Percentiles rank a stretch among this genome's conserved stretches.
Evolutionary conservation across 2,329 filamentous ascomycete genomes (phyloP).

Genomic region (Colletotrichum viniferum): DNA sequence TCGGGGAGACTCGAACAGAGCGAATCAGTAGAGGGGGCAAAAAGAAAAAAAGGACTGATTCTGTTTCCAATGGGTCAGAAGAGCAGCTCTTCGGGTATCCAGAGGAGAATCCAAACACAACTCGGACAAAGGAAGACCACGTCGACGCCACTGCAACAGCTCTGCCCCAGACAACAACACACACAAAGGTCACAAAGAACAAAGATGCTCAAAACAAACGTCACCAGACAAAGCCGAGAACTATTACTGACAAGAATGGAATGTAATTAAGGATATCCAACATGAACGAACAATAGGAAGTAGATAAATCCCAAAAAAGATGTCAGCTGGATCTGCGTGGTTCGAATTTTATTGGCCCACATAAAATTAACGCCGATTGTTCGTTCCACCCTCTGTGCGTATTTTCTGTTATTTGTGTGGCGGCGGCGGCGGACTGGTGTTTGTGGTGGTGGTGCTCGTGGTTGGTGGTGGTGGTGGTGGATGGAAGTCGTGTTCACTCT

Average conservation of each 20-base stretch:
- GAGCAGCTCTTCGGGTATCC: not conserved
- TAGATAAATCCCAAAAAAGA: not conserved
- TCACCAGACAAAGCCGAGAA: too few species aligned
- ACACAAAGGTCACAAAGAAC: not conserved
- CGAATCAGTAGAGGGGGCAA: too few species aligned
- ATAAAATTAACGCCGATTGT: not conserved
- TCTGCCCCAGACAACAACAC: not conserved
- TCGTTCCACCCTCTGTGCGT: not conserved
- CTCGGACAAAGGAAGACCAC: not conserved
- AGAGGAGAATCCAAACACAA: not conserved
- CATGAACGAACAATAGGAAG: not conserved
- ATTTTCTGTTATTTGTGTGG: not conserved
- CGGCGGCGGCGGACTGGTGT: not conserved
- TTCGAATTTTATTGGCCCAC: slow-evolving; percentile 18
- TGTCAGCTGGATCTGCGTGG: not conserved
- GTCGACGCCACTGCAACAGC: too few species aligned
- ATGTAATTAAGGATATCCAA: not conserved
- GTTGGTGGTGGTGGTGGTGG: not conserved
- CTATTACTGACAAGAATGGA: not conserved
- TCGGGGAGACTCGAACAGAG: not conserved
- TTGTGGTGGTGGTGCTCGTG: not conserved
- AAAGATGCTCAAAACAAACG: too few species aligned
- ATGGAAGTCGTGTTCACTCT: too few species aligned
- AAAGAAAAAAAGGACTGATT: too few species aligned
- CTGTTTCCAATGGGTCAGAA: not conserved